phyloP scores from a whole-genome alignment of 1,284 basidiomycete species.

The Cutaneotrichosporon dermatis region DNA sequence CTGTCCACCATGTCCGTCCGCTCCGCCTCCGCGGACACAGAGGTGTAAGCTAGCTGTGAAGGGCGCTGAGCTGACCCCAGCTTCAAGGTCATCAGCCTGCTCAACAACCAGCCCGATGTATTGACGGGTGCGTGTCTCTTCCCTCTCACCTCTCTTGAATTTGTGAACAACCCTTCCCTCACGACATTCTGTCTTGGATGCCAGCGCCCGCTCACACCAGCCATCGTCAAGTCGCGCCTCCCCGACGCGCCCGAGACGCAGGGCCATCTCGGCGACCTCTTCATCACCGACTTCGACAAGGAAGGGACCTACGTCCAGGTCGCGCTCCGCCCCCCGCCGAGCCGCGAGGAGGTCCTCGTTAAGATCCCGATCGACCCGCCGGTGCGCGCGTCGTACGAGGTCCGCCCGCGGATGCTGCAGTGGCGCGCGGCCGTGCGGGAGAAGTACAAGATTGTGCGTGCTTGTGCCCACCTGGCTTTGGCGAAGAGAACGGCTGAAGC shows the following conservation, averaged over 20 bases:
- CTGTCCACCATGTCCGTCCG: background rate
- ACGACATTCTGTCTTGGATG: background rate
- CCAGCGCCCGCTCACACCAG: constrained; percentile 7
- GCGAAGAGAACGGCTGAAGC: too few relatives aligned
- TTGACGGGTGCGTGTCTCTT: constrained; percentile 26
- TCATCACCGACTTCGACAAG: constrained; percentile 24
- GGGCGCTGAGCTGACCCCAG: constrained; percentile 3
- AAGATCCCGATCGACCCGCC: constrained; percentile 27
- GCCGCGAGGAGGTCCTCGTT: constrained; percentile 13
- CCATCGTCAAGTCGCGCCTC: constrained; percentile 30
- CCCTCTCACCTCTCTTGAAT: too few relatives aligned
- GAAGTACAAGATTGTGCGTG: constrained; percentile 29
- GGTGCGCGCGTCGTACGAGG: constrained; percentile 17
- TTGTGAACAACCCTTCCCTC: too few relatives aligned
- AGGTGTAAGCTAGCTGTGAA: constrained; percentile 1
- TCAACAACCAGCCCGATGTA: constrained; percentile 33
- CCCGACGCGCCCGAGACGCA: constrained; percentile 13
- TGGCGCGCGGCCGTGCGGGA: constrained; percentile 18
- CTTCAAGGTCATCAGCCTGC: constrained; percentile 8
- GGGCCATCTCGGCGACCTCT: constrained; percentile 32
- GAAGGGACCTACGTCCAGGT: constrained; percentile 17
- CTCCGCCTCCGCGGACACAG: constrained; percentile 2
- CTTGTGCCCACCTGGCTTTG: too few relatives aligned
- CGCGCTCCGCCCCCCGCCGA: constrained; percentile 27
- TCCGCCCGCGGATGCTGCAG: constrained; percentile 13